These are phyloP conservation scores for Senecio squalidus DNA, from an alignment of 140 eudicot species.

Conservation along the genomic window DNA sequence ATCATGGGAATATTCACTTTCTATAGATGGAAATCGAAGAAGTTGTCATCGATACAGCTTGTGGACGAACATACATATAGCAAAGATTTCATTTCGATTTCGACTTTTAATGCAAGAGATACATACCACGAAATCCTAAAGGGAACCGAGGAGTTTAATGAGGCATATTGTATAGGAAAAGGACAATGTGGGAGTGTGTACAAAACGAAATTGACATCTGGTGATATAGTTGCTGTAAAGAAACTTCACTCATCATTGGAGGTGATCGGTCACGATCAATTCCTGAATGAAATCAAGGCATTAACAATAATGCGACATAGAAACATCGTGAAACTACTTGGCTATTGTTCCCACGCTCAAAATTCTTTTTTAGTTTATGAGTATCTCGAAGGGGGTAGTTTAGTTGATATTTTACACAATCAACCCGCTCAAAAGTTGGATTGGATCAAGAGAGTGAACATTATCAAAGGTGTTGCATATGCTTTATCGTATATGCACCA, in stretches of 20 bases:
- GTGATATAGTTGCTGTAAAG: conserved; percentile 33
- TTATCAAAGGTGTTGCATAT: conserved; percentile 39
- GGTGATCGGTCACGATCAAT: conserved; percentile 16
- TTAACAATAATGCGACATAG: conserved; percentile 38
- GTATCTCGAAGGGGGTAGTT: conserved; percentile 38
- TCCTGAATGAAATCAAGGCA: conserved; percentile 29
- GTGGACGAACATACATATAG: neutral
- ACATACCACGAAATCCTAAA: conserved; percentile 25
- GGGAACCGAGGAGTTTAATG: conserved; percentile 30
- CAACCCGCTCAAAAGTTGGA: conserved; percentile 12
- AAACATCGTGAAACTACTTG: conserved; percentile 36
- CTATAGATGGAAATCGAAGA: conserved; percentile 3
- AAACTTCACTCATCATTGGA: conserved; percentile 25
- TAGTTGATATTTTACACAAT: conserved; percentile 13
- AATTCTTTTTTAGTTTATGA: conserved; percentile 36
- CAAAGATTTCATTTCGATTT: conserved; percentile 8
- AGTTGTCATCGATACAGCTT: neutral
- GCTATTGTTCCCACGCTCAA: conserved; percentile 25
- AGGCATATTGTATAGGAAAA: conserved; percentile 30
- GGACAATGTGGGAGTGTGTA: conserved; percentile 43
- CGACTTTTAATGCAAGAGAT: conserved; percentile 23
- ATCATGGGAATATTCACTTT: neutral
- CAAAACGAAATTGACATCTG: conserved; percentile 26
- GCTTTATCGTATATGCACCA: conserved; percentile 53
- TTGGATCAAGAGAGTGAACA: conserved; percentile 34